Evolutionary conservation across 345 rosid species (phyloP), one percentile per base, ranked within the genome.

Genomic region (Eucalyptus leucophloia): DNA sequence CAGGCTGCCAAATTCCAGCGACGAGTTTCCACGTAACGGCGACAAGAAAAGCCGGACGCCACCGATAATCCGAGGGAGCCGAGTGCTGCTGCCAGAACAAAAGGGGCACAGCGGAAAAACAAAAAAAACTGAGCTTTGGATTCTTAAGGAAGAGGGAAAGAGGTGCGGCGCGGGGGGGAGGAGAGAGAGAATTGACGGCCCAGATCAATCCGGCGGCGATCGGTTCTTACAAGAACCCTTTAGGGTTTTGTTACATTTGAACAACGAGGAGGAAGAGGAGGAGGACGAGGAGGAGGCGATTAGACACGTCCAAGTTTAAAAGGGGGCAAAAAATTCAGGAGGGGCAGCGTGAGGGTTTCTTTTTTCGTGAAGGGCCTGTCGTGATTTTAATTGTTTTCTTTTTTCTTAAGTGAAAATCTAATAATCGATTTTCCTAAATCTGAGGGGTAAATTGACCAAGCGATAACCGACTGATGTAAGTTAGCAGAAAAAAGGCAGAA

Each of bases 171-270:
- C 87, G 86, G 88, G 30, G 89, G 90, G 67, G 91, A 44, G 56
- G 85, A 90, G 62, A 58, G 37, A 86, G 42, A 54, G 58, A 67
- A 80, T 49, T 49, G 69, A 42, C 37, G 88, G 88, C 82, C 87
- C 92, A 88, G 95, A 95, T 94, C 91, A 94, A 92, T 92, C 93
- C 92, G 97, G 97, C 97, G 98, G 98, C 98, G 95, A 94, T 91
- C 91, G 91, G 92, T 92, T 93, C 93, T 92, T 94, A 90, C 93
- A 97, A 95, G 96, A 96, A 95, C 94, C 98, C 97, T 94, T 96
- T 80, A 95, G 99, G 99, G 97, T 96, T 96, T 96, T 95, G 95
- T 77, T 21, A 40, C 85, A 77, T 77, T 77, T 13, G 85, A 77
- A 40, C 5, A 44, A 4, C 47, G 47, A 54, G 60, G n/a, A 60